These are phyloP conservation scores for Sordariomycetes sp. DNA, from an alignment of 2,329 filamentous ascomycete species.

Conservation along the genomic window DNA sequence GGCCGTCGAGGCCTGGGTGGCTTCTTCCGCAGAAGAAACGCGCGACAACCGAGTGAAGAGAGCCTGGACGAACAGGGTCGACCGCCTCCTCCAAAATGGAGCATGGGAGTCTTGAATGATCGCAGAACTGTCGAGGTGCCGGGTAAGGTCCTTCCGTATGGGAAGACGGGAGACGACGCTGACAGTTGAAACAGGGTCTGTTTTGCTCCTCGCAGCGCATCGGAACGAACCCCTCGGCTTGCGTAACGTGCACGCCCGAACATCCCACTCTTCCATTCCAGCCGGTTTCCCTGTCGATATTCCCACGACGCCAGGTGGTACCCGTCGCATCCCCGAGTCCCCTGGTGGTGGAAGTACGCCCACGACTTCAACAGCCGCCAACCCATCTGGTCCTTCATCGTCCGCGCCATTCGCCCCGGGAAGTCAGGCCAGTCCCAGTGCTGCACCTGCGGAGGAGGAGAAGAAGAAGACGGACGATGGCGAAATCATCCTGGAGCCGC, in stretches of 20 bases:
- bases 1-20: no score
- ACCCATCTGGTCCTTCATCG: constrained; percentile 3
- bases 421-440: not conserved
- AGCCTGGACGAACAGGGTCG: no score
- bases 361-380: not conserved
- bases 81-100: not conserved
- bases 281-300: constrained; percentile 29
- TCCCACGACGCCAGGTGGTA: constrained; percentile 17
- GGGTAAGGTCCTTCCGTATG: not conserved
- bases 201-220: constrained; percentile 44
- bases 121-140: not conserved
- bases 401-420: not conserved
- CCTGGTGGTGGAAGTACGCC: constrained; percentile 8
- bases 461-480: constrained; percentile 77
- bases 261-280: constrained; percentile 48
- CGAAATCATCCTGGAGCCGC: constrained; percentile 78
- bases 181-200: constrained; percentile 36
- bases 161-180: not conserved
- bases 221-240: constrained; percentile 52
- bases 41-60: no score
- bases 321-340: not conserved
- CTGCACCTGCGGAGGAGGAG: constrained; percentile 14
- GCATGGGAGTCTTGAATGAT: not conserved
- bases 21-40: no score
- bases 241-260: constrained; percentile 45